Base-by-base conservation (phyloP, 495 filamentous ascomycete species). In the Talaromyces wortmannii region DNA sequence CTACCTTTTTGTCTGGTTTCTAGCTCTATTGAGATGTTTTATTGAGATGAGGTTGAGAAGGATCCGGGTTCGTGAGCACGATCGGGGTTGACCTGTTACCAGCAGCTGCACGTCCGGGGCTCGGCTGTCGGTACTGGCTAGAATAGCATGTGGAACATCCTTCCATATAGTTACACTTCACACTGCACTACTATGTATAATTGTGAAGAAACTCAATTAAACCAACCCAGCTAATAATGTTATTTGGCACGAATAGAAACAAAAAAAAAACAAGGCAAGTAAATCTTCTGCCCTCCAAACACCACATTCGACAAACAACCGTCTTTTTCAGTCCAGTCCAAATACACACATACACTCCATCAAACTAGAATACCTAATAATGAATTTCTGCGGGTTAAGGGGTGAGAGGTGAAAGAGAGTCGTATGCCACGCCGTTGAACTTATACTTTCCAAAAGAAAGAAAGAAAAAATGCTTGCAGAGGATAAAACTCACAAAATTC, bases 401-500 rank as follows among this genome's bases (percentile, higher is more conserved):
- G 13, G 31, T 36, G 17, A 32, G 31, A 17, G 15, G 32, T 32
- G 48, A 50, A 50, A 16, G 30, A 50, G 30, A 29, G 15, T 47
- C 23, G 23, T 23, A 47, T 29, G 45, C 23, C 45, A 47, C 15
- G 15, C 23, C 15, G 15, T 47, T 10, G 15, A 47, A 47, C 15
- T 47, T 47, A 17, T 29, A 47, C 23, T 17, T 47, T 47, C 45
- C 18, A 52, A 23, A 59, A 49, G 65, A 45, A 46, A 52, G 48
- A 57, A 57, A 50, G 58, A 57, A 47, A 58, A 56, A 48, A 60
- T 47, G 57, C 58, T 13, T 13, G 52, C 54, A 57, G 31, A 33
- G n/a, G n/a, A n/a, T 29, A 55, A 32, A 56, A 55, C 50, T 16
- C 13, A 23, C 23, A 32, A 18, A n/a, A 7, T 13, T 45, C 52